Percentiles rank a stretch among this genome's conserved stretches.
Conservation (phyloP, 1,284 basidiomycete species). For the Cryptococcus wingfieldii region DNA sequence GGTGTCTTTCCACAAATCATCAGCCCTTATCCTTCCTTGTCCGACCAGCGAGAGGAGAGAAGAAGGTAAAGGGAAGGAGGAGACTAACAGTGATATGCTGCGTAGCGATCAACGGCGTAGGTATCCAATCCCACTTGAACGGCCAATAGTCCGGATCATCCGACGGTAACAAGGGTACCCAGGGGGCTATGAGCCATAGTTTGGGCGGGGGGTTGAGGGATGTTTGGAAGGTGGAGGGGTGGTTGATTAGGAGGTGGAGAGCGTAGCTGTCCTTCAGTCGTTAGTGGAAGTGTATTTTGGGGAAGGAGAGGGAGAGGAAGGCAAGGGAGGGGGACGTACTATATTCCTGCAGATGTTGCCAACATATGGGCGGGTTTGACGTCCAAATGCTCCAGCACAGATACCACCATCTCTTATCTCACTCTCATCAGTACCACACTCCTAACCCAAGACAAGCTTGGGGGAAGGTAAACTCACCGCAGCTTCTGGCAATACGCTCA, state of each 20-base stretch:
- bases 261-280: constrained; percentile 26
- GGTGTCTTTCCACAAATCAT: constrained; percentile 11
- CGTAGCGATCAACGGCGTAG: constrained; percentile 34
- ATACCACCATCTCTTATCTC: constrained; percentile 37
- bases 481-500: constrained; percentile 33
- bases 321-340: constrained; percentile 18
- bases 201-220: constrained; percentile 28
- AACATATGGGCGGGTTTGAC: constrained; percentile 36
- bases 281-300: too few relatives aligned
- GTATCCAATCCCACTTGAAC: constrained; percentile 43
- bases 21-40: background rate
- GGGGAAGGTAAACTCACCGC: constrained; percentile 21
- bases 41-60: background rate
- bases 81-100: constrained; percentile 34
- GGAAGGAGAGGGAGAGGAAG: background rate
- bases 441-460: background rate
- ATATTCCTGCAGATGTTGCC: constrained; percentile 41
- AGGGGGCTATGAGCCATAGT: constrained; percentile 41
- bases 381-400: constrained; percentile 38
- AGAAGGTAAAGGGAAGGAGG: background rate
- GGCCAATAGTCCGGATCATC: constrained; percentile 36
- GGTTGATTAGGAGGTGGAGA: constrained; percentile 33
- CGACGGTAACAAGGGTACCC: constrained; percentile 37
- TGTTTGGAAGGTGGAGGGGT: constrained; percentile 25
- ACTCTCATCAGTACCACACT: background rate